phyloP scores from a whole-genome alignment of 352 stramenopile species.

The Phytophthora idaei region DNA sequence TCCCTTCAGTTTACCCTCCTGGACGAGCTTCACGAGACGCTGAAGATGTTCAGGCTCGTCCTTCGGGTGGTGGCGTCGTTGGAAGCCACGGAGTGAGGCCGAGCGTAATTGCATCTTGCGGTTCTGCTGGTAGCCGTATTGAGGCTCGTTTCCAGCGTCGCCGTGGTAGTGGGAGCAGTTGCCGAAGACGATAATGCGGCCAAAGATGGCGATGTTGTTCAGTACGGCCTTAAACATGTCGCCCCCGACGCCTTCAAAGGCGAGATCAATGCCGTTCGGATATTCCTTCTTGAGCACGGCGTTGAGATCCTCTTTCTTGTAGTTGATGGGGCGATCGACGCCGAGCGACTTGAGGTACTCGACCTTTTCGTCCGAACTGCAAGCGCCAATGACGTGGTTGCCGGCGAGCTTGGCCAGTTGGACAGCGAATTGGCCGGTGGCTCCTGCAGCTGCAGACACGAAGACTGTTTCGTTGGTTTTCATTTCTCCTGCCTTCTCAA shows the following conservation, averaged over 20 bases:
- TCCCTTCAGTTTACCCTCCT: not conserved
- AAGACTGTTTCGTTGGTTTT: constrained; percentile 28
- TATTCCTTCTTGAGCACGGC: constrained; percentile 45
- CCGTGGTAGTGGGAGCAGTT: constrained; percentile 31
- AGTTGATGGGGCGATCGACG: constrained; percentile 65
- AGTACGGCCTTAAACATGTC: constrained; percentile 27
- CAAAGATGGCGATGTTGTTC: constrained; percentile 27
- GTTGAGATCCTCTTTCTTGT: constrained; percentile 52
- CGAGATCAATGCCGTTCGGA: constrained; percentile 39
- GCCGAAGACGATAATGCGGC: constrained; percentile 27
- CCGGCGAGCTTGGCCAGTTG: constrained; percentile 28
- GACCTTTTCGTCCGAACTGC: constrained; percentile 27
- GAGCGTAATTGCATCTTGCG: constrained; percentile 29
- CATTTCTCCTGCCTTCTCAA: constrained; percentile 28
- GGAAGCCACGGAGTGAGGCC: constrained; percentile 7
- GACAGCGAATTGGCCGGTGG: constrained; percentile 23
- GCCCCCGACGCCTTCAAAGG: constrained; percentile 34
- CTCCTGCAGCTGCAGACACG: constrained; percentile 23
- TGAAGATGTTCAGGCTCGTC: not conserved
- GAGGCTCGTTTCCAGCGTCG: constrained; percentile 11
- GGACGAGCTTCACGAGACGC: not conserved
- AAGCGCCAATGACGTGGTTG: constrained; percentile 30
- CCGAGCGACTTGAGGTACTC: constrained; percentile 33
- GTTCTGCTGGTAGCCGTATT: constrained; percentile 24
- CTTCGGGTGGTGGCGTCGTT: not conserved